Conservation (phyloP, 371 early-diverging fungal genomes). For the Mortierella sp. region DNA sequence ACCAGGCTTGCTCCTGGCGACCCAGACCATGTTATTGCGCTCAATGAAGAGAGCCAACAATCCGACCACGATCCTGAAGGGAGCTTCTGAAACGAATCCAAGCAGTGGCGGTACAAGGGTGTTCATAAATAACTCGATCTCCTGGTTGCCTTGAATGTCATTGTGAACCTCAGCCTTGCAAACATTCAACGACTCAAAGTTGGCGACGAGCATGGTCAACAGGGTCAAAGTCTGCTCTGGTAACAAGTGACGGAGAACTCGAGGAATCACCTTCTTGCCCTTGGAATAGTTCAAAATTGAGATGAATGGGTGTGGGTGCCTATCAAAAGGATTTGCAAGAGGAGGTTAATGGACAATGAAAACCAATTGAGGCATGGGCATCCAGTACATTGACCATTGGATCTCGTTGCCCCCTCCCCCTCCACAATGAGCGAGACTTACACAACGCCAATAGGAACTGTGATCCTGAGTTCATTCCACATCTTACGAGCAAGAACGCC, state of each 20-base stretch:
- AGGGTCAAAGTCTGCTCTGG: conserved; percentile 83
- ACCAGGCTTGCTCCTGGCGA: conserved; percentile 88
- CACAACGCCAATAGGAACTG: conserved; percentile 69
- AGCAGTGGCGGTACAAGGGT: conserved; percentile 85
- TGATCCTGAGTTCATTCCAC: conserved; percentile 70
- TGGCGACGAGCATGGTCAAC: conserved; percentile 80
- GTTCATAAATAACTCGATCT: conserved; percentile 87
- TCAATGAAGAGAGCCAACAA: conserved; percentile 85
- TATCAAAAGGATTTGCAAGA: conserved; percentile 19
- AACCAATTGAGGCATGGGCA: neutral
- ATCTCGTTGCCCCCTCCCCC: too few relatives aligned
- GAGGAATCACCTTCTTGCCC: conserved; percentile 87
- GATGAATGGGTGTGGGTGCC: conserved; percentile 71
- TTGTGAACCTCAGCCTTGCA: conserved; percentile 74
- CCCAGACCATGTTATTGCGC: conserved; percentile 84
- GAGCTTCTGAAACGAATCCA: conserved; percentile 82
- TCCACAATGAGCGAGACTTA: too few relatives aligned
- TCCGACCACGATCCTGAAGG: conserved; percentile 81
- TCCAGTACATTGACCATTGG: too few relatives aligned
- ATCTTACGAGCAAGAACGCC: conserved; percentile 65
- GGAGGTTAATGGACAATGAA: neutral
- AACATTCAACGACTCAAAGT: conserved; percentile 88
- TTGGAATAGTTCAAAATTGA: conserved; percentile 80
- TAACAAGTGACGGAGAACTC: conserved; percentile 81
- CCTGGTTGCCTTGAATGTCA: conserved; percentile 60